Percentiles rank a stretch among this genome's conserved stretches.
These are phyloP conservation scores for Extremus antarcticus DNA, from an alignment of 495 filamentous ascomycete species.

Conservation along the genomic window DNA sequence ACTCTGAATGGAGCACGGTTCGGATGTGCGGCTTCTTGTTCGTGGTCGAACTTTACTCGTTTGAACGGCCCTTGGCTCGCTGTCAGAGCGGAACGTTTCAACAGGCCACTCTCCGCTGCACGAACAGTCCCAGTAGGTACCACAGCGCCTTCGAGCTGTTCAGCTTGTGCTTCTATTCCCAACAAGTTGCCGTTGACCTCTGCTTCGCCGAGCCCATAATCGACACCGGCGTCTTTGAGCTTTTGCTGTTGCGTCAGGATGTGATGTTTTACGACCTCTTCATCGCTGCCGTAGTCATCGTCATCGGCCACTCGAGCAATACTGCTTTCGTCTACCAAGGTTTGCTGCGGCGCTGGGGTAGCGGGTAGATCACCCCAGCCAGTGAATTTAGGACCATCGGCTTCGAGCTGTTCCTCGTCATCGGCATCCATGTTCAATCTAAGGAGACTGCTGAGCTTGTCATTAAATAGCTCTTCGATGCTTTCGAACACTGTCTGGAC, in stretches of 20 bases:
- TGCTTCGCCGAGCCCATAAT: constrained; percentile 4
- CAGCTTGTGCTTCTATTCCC: constrained; percentile 3
- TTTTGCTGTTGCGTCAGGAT: constrained; percentile 17
- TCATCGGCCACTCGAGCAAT: constrained; percentile 37
- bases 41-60: constrained; percentile 1
- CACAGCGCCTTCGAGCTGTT: constrained; percentile 1
- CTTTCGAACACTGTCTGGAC: constrained; percentile 73
- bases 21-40: neutral
- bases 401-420: neutral
- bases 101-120: neutral
- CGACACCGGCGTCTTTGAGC: constrained; percentile 9
- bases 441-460: constrained; percentile 35
- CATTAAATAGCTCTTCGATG: constrained; percentile 72
- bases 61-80: constrained; percentile 12
- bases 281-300: constrained; percentile 43
- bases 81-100: constrained; percentile 7
- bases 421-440: neutral
- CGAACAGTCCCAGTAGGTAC: constrained; percentile 5
- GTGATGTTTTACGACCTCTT: constrained; percentile 28
- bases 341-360: neutral
- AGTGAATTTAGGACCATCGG: neutral
- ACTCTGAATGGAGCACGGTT: constrained; percentile 10
- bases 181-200: constrained; percentile 6
- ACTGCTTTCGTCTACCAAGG: constrained; percentile 40
- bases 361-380: neutral